Evolutionary conservation across 768 basidiomycete species (phyloP).

Genomic region (Roridomyces roridus): DNA sequence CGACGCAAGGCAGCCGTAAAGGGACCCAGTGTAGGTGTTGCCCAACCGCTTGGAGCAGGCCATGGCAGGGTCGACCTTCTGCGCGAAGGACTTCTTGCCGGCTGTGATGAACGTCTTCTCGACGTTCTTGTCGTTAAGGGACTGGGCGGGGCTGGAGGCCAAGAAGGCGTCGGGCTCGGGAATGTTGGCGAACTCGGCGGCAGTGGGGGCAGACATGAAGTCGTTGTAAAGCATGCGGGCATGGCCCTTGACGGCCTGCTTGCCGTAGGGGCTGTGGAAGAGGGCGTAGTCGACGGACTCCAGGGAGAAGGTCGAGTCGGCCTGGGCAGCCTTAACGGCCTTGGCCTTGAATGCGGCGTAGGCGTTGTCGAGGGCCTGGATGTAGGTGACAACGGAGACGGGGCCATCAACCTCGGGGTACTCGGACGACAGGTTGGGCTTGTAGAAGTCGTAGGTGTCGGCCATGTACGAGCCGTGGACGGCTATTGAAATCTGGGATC

Average conservation of each 20-base stretch:
- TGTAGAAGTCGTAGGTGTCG: constrained; percentile 99
- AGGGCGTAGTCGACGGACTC: constrained; percentile 90
- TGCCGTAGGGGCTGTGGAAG: constrained; percentile 99
- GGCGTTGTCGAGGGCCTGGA: constrained; percentile 89
- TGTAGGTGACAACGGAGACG: constrained; percentile 93
- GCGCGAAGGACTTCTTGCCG: constrained; percentile 76
- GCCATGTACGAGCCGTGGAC: constrained; percentile 97
- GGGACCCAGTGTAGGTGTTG: constrained; percentile 98
- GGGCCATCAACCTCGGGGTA: constrained; percentile 98
- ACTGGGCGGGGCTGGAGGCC: constrained; percentile 67
- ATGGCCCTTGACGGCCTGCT: constrained; percentile 97
- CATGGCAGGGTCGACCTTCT: constrained; percentile 83
- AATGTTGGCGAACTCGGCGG: constrained; percentile 71
- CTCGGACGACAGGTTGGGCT: constrained; percentile 93
- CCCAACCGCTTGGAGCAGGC: constrained; percentile 89
- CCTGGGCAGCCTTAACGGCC: constrained; percentile 67
- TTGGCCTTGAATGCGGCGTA: constrained; percentile 89
- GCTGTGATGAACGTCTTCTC: constrained; percentile 93
- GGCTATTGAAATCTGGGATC: constrained; percentile 54
- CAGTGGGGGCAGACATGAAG: constrained; percentile 80
- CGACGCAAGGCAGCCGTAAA: constrained; percentile 94
- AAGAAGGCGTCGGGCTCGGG: constrained; percentile 76
- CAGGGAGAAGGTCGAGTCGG: constrained; percentile 64
- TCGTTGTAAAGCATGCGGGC: constrained; percentile 93
- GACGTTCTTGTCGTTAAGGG: constrained; percentile 91